Evolutionary conservation across 73 alveolate genomes (phyloP).

Genomic region (Paramecium sonneborni): DNA sequence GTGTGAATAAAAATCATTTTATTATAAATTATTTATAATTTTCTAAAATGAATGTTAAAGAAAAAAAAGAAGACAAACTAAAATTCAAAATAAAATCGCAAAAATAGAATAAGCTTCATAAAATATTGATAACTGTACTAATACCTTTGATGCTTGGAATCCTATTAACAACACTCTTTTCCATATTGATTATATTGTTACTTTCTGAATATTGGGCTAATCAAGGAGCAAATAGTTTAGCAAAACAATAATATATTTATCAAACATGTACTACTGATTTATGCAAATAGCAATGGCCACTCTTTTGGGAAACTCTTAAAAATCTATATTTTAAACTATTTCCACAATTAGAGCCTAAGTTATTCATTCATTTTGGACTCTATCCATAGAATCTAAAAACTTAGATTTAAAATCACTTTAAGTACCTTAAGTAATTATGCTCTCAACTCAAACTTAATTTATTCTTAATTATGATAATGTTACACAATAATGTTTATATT

Average conservation of each 20-base stretch:
- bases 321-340: neutral
- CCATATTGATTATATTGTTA: neutral
- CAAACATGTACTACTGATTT: neutral
- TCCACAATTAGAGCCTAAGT: constrained; percentile 19
- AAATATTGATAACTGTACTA: constrained; percentile 1
- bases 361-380: neutral
- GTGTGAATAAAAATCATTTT: neutral
- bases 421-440: neutral
- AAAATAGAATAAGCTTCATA: constrained; percentile 6
- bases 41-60: neutral
- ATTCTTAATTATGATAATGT: neutral
- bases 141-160: constrained; percentile 34
- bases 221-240: neutral
- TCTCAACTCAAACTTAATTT: neutral
- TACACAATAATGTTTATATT: neutral
- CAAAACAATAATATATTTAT: neutral
- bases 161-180: constrained; percentile 2
- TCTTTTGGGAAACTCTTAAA: constrained; percentile 13
- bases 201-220: neutral
- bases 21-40: too few relatives aligned
- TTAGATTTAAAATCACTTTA: neutral
- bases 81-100: neutral
- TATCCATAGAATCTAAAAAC: neutral
- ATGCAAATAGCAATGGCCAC: neutral
- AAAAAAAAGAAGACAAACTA: neutral